Conservation (phyloP, 352 stramenopile genomes). For the Phytophthora europaea region DNA sequence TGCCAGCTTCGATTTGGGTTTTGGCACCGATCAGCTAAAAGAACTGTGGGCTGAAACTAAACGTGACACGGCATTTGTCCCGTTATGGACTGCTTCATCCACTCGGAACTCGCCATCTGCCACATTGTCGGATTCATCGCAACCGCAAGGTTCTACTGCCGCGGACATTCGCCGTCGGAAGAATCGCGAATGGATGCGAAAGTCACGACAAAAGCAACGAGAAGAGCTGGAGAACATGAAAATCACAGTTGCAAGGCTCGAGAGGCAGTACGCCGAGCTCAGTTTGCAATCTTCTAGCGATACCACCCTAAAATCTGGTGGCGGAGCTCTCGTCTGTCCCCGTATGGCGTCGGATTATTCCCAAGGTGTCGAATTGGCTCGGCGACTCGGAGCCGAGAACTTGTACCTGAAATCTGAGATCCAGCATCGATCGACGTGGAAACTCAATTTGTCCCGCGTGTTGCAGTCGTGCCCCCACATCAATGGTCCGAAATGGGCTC, state of each 20-base stretch:
- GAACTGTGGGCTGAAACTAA: conserved; percentile 12
- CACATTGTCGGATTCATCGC: background rate
- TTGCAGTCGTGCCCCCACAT: conserved; percentile 33
- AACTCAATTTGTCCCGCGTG: conserved; percentile 40
- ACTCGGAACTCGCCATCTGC: background rate
- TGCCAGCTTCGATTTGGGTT: background rate
- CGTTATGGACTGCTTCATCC: background rate
- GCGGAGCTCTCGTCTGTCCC: background rate
- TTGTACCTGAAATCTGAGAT: conserved; percentile 50
- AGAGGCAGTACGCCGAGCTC: conserved; percentile 45
- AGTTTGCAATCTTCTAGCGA: conserved; percentile 25
- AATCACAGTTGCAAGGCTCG: conserved; percentile 38
- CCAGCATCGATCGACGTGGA: conserved; percentile 47
- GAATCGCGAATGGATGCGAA: conserved; percentile 58
- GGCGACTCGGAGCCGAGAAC: conserved; percentile 53
- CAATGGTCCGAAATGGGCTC: conserved; percentile 23
- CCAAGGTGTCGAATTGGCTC: conserved; percentile 34
- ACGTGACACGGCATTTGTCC: background rate
- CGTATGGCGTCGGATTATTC: conserved; percentile 19
- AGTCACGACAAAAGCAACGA: conserved; percentile 39
- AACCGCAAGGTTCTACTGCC: conserved; percentile 2
- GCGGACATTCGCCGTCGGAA: conserved; percentile 39
- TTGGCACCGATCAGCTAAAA: background rate
- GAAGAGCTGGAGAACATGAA: conserved; percentile 49
- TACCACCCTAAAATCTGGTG: background rate